Percentiles rank a stretch among this genome's conserved stretches.
Evolutionary conservation across 2,329 filamentous ascomycete species (phyloP).

Genomic region (Arachnomyces sp.): DNA sequence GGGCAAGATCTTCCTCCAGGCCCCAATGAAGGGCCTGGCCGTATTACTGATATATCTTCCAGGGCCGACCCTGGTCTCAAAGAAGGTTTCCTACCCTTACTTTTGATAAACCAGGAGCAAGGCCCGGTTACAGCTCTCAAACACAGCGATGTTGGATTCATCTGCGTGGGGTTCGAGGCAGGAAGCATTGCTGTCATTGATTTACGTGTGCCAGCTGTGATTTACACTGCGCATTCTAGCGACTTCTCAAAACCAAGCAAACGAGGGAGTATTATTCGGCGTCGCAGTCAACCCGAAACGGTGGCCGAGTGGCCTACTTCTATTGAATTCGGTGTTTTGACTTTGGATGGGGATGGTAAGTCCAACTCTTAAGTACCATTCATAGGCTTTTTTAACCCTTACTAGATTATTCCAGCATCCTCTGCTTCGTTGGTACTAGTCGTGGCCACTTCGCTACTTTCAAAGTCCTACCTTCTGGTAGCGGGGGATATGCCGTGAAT

Average conservation of each 20-base stretch:
- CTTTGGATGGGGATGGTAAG: constrained; percentile 72
- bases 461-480: constrained; percentile 70
- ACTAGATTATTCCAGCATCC: constrained; percentile 79
- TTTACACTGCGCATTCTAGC: constrained; percentile 64
- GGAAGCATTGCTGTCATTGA: constrained; percentile 79
- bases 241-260: constrained; percentile 74
- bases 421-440: constrained; percentile 84
- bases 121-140: constrained; percentile 72
- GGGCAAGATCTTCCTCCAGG: constrained; percentile 55
- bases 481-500: constrained; percentile 63
- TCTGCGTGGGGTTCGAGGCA: constrained; percentile 76
- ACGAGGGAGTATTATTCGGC: constrained; percentile 55
- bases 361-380: neutral
- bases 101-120: constrained; percentile 74
- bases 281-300: constrained; percentile 44
- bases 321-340: constrained; percentile 90
- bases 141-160: constrained; percentile 87
- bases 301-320: constrained; percentile 66
- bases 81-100: constrained; percentile 72
- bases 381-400: constrained; percentile 17
- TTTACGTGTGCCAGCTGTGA: constrained; percentile 75
- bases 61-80: constrained; percentile 66
- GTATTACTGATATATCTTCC: constrained; percentile 64
- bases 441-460: constrained; percentile 78
- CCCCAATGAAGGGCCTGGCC: constrained; percentile 55